Evolutionary conservation across 169 alveolate species (phyloP).

Genomic region (Eimeria tenella): DNA sequence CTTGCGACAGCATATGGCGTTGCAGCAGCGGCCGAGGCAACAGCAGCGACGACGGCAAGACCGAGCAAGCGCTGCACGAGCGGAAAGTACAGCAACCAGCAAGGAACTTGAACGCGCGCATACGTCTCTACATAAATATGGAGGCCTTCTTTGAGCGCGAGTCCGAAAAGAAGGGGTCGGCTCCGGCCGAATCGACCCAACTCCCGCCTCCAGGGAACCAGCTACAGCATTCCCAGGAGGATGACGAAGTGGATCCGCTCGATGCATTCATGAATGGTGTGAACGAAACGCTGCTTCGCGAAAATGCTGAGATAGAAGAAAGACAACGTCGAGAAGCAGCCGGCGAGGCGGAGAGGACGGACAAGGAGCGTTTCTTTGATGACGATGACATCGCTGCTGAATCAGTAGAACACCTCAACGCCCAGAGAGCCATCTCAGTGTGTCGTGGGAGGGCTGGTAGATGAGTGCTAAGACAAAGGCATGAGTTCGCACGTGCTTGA

Average conservation of each 20-base stretch:
- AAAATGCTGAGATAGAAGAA: constrained; percentile 55
- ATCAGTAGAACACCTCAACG: constrained; percentile 49
- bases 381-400: constrained; percentile 73
- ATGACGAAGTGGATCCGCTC: constrained; percentile 60
- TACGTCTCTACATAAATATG: not conserved
- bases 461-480: no score
- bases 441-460: not conserved
- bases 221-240: constrained; percentile 48
- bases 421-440: constrained; percentile 50
- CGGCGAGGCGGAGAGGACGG: constrained; percentile 35
- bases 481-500: no score
- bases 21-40: not conserved
- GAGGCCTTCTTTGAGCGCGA: constrained; percentile 54
- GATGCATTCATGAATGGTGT: constrained; percentile 63
- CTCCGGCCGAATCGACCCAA: not conserved
- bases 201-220: not conserved
- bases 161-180: constrained; percentile 39
- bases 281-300: constrained; percentile 63
- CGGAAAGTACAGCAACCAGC: not conserved
- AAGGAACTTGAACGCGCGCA: not conserved
- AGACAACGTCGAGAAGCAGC: constrained; percentile 47
- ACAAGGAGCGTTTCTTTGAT: constrained; percentile 59
- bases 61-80: not conserved
- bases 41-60: not conserved
- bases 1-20: constrained; percentile 16